Evolutionary conservation across 345 rosid genomes (phyloP), one percentile per base, ranked within the genome.

Genomic region (Crucihimalaya himalaica): DNA sequence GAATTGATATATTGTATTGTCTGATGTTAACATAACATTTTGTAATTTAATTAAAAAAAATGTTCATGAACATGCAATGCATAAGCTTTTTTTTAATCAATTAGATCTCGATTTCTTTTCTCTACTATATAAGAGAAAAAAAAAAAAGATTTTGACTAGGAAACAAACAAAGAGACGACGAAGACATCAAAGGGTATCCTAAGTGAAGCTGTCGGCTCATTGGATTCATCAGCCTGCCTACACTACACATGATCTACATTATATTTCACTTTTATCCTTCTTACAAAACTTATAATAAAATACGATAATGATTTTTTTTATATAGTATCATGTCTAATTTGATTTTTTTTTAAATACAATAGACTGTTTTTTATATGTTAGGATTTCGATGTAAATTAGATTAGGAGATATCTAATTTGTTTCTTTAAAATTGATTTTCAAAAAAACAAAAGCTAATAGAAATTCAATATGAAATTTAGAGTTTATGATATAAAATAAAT

Each of bases 131-230:
- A n/a, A n/a, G n/a, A n/a, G n/a, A n/a, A 5, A 16, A 31, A 3
- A 56, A 39, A 12, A 16, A 35, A 6, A 2, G 0, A 6, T 12
- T 3, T 65, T 19, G 70, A 51, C 48, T 51, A 66, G 23, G n/a
- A 66, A 66, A 66, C 71, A 66, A 52, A 66, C 60, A 66, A 52
- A 37, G 71, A 66, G 71, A 37, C 23, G 71, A 51, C 71, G 71
- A 66, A 51, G 60, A 66, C 21, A 66, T 23, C 11, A 34, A 52
- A 66, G 34, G 50, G 60, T 51, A 66, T 66, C 71, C 71, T 34
- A 66, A 52, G 71, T 66, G 48, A 66, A 51, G 5, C 15, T 66
- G 71, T 51, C 60, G 71, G 60, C 71, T 66, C 71, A 21, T 64
- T 6, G 69, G 69, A 47, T 64, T 46, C 56, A 64, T 64, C 28